Conservation (phyloP, 2,329 filamentous ascomycete genomes). For the Endoconidiophora laricicola region DNA sequence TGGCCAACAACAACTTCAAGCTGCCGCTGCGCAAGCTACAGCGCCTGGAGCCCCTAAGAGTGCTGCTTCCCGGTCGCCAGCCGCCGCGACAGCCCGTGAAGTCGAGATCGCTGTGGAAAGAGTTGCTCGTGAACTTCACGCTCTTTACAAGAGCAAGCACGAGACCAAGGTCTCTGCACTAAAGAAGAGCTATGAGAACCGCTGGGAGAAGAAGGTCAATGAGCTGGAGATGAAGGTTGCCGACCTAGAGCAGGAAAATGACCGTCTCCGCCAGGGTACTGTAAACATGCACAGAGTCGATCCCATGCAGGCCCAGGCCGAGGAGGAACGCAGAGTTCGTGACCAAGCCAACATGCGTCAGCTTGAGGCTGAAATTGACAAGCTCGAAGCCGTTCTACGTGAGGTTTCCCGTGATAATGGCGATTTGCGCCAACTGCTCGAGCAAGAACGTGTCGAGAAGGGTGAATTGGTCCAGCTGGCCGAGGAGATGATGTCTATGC, state of each 20-base stretch:
- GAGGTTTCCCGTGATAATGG: slow-evolving; percentile 56
- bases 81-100: slow-evolving; percentile 32
- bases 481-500: slow-evolving; percentile 67
- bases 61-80: slow-evolving; percentile 24
- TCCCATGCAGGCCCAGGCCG: slow-evolving; percentile 24
- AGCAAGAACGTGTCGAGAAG: slow-evolving; percentile 66
- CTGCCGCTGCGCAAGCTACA: slow-evolving; percentile 22
- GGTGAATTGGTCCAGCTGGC: slow-evolving; percentile 66
- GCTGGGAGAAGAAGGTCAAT: slow-evolving; percentile 75
- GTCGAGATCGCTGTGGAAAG: slow-evolving; percentile 78
- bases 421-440: slow-evolving; percentile 45
- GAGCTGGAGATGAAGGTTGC: slow-evolving; percentile 60
- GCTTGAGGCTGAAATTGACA: slow-evolving; percentile 56
- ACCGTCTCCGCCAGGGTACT: slow-evolving; percentile 45
- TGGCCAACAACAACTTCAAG: slow-evolving; percentile 26
- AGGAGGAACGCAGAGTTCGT: slow-evolving; percentile 43
- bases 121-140: slow-evolving; percentile 83
- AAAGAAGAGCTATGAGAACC: slow-evolving; percentile 67
- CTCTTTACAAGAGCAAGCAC: slow-evolving; percentile 91
- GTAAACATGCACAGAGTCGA: slow-evolving; percentile 21
- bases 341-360: slow-evolving; percentile 46
- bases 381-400: slow-evolving; percentile 54
- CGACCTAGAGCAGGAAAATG: slow-evolving; percentile 55
- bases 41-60: slow-evolving; percentile 10
- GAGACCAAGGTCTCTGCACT: slow-evolving; percentile 88